phyloP scores from a whole-genome alignment of 2,329 filamentous ascomycete genomes.

The Microcyclospora pomicola region DNA sequence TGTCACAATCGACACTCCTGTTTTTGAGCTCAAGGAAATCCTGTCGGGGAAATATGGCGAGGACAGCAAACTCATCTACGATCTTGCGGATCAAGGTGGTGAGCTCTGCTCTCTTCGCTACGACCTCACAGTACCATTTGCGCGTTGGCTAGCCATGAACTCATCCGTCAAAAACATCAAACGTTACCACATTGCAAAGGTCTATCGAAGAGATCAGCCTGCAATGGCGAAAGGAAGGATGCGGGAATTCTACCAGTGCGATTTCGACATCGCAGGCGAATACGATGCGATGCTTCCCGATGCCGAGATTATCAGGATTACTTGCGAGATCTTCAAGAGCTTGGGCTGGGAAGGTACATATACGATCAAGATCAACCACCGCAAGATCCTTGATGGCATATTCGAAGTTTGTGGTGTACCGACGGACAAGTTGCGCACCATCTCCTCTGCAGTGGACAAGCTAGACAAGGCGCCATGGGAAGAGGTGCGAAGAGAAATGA shows the following conservation, averaged over 20 bases:
- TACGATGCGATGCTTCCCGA: slow-evolving; percentile 90
- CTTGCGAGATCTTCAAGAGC: slow-evolving; percentile 71
- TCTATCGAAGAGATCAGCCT: slow-evolving; percentile 68
- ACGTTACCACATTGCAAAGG: slow-evolving; percentile 90
- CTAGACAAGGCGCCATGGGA: slow-evolving; percentile 80
- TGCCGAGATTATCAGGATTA: slow-evolving; percentile 73
- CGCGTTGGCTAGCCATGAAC: slow-evolving; percentile 89
- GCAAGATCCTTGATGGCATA: slow-evolving; percentile 83
- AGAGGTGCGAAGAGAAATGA: slow-evolving; percentile 86
- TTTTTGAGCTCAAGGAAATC: slow-evolving; percentile 79
- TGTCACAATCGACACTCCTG: slow-evolving; percentile 64
- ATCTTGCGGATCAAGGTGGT: slow-evolving; percentile 74
- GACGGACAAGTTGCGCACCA: slow-evolving; percentile 70
- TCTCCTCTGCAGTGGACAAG: slow-evolving; percentile 90
- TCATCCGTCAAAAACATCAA: slow-evolving; percentile 70
- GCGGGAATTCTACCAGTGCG: slow-evolving; percentile 95
- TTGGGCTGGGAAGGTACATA: slow-evolving; percentile 61
- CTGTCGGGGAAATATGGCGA: slow-evolving; percentile 84
- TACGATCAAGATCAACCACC: slow-evolving; percentile 89
- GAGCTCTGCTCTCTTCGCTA: slow-evolving; percentile 76
- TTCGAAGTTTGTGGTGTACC: slow-evolving; percentile 87
- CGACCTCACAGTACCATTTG: slow-evolving; percentile 80
- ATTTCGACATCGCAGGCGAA: slow-evolving; percentile 82
- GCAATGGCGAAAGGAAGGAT: slow-evolving; percentile 84
- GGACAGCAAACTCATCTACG: slow-evolving; percentile 84